Base-by-base conservation (phyloP, 164 flowering plant species). In the Amborella trichopoda region DNA sequence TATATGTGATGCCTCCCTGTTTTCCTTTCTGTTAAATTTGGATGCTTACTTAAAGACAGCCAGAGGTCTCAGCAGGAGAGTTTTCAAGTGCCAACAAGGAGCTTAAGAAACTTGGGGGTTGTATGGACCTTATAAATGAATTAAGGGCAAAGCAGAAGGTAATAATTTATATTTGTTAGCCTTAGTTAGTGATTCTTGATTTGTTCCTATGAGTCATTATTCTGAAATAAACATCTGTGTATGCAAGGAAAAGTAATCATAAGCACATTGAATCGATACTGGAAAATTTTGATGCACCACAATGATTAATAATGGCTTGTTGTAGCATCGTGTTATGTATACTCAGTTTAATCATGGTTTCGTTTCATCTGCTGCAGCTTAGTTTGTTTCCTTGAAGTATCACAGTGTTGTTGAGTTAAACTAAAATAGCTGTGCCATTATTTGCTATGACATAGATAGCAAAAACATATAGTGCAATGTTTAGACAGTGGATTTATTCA, bases 71-170 rank as follows among this genome's bases (percentile, higher is more conserved):
- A 33, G 84, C 81, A 4, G 52, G 64, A 1, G 96, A 91, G 55
- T 91, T 68, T 60, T 67, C 86, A 6, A 77, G 53, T 56, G 95
- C 90, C 25, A 84, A 87, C 52, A 91, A 91, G 68, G 98, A 91
- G 76, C 77, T 87, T 24, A 63, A 72, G 54, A 83, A 66, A 50
- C 77, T 81, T 28, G 73, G 73, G 10, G 56, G 51, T 33, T 68
- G 81, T 4, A 54, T 82, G 73, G 78, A 78, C 22, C 87, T 83
- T 46, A 78, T 87, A 26, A 67, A 52, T 42, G 62, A 77, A 23
- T 61, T 85, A 60, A 75, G 95, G 59, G 36, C 77, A 40, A 85
- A 73, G 46, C 81, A 80, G 54, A 84, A 82, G 83, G 94, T 81
- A 64, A 30, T 58, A 36, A n/a, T 4, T 14, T 8, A 30, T 30